Conservation (phyloP, 2,329 filamentous ascomycete species). For the Tympanopsis confertula region DNA sequence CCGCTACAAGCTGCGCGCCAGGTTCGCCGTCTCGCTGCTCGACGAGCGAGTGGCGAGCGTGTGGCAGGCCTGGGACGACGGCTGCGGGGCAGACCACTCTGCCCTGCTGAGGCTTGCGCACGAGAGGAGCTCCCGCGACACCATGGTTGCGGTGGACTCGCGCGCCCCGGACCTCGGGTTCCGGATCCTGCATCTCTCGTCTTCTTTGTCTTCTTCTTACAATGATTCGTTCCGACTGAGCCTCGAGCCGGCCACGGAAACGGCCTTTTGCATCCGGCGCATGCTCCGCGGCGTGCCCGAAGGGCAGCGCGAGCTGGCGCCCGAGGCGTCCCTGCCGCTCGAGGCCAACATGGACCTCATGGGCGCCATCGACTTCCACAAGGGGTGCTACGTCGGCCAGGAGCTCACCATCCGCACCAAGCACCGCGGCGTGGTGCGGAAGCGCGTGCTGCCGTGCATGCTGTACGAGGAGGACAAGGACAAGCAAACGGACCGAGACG, state of each 20-base stretch:
- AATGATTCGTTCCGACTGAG: constrained; percentile 36
- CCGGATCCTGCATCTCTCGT: constrained; percentile 11
- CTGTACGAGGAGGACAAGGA: constrained; percentile 44
- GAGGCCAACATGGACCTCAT: constrained; percentile 84
- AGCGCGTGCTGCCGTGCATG: constrained; percentile 72
- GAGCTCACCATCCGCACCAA: constrained; percentile 92
- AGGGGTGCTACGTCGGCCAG: constrained; percentile 94
- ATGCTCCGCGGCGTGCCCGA: constrained; percentile 76
- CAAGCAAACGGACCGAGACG: constrained; percentile 26
- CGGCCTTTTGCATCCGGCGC: constrained; percentile 62
- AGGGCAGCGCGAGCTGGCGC: constrained; percentile 66
- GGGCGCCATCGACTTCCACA: constrained; percentile 79
- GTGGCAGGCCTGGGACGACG: constrained; percentile 65
- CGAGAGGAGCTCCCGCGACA: constrained; percentile 2
- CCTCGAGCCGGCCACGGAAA: constrained; percentile 33
- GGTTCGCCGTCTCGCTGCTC: constrained; percentile 58
- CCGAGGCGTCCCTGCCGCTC: constrained; percentile 65
- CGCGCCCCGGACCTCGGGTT: constrained; percentile 20
- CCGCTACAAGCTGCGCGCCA: constrained; percentile 75
- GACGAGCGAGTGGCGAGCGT: constrained; percentile 53
- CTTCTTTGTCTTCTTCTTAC: constrained; percentile 31
- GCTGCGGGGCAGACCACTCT: constrained; percentile 19
- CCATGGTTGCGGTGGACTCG: constrained; percentile 23
- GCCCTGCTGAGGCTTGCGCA: constrained; percentile 4
- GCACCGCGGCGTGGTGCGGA: constrained; percentile 85